These are phyloP conservation scores for Clonostachys byssicola DNA, from an alignment of 2,329 filamentous ascomycete genomes.

Conservation along the genomic window DNA sequence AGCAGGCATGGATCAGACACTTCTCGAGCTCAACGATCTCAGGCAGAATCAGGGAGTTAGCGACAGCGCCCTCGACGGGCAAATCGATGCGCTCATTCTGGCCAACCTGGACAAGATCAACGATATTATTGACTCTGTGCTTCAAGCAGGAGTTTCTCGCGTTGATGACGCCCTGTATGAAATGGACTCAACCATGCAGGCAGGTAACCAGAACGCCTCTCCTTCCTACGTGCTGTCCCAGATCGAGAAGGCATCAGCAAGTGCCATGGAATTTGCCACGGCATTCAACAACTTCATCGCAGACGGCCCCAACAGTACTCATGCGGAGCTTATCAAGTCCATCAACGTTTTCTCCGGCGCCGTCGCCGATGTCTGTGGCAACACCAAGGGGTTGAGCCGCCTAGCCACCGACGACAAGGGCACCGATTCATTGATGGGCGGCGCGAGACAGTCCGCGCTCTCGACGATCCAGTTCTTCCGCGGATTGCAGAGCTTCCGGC, in stretches of 20 bases:
- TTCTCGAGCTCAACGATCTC: conserved; percentile 88
- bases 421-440: conserved; percentile 77
- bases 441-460: conserved; percentile 78
- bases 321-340: conserved; percentile 88
- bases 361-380: conserved; percentile 89
- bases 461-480: conserved; percentile 95
- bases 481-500: conserved; percentile 84
- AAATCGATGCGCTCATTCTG: conserved; percentile 85
- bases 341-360: conserved; percentile 88
- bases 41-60: conserved; percentile 70
- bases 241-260: conserved; percentile 93
- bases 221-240: conserved; percentile 93
- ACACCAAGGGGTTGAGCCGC: conserved; percentile 90
- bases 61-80: conserved; percentile 79
- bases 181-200: conserved; percentile 95
- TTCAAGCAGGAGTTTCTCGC: conserved; percentile 87
- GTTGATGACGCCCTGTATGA: conserved; percentile 97
- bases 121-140: conserved; percentile 93
- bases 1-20: conserved; percentile 92
- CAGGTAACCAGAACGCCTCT: conserved; percentile 96
- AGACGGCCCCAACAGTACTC: conserved; percentile 85
- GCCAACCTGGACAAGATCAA: conserved; percentile 90
- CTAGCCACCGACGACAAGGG: conserved; percentile 96
- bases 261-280: conserved; percentile 94
- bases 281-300: conserved; percentile 99